Conservation (phyloP, 208 protist genomes). For the Leishmania major region DNA sequence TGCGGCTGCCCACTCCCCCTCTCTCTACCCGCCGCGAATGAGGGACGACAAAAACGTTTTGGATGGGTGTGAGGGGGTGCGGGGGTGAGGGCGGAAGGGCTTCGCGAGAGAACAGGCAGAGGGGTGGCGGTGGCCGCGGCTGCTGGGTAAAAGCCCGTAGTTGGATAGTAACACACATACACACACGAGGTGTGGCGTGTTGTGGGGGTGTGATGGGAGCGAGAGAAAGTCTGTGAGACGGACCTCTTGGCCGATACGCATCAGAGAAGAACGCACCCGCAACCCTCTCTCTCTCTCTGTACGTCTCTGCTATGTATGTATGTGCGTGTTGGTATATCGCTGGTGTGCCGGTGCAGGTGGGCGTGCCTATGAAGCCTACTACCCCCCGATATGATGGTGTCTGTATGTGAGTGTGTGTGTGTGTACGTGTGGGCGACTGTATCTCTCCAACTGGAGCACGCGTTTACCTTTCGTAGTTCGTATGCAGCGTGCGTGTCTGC, state of each 20-base stretch:
- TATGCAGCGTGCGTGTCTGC: background rate
- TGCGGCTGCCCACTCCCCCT: background rate
- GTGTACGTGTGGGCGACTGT: background rate
- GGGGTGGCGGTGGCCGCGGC: background rate
- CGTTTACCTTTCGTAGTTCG: background rate
- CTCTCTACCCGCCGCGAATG: background rate
- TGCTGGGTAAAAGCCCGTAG: background rate
- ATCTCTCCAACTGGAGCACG: background rate
- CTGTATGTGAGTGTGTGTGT: background rate
- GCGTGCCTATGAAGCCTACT: too few relatives aligned
- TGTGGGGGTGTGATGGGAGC: too few relatives aligned
- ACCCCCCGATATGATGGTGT: background rate
- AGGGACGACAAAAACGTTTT: background rate
- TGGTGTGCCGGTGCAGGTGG: background rate
- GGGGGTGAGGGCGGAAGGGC: background rate
- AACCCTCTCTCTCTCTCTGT: background rate
- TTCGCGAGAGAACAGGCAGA: background rate
- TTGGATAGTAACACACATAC: too few relatives aligned
- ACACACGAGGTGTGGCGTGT: background rate
- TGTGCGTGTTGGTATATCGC: background rate
- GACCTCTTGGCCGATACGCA: background rate
- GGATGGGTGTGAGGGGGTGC: background rate
- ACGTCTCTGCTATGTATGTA: too few relatives aligned
- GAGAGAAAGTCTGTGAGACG: background rate
- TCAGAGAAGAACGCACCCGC: background rate